These are phyloP conservation scores for Heracleum sosnowskyi DNA, from an alignment of 129 eudicot species.

Conservation along the genomic window DNA sequence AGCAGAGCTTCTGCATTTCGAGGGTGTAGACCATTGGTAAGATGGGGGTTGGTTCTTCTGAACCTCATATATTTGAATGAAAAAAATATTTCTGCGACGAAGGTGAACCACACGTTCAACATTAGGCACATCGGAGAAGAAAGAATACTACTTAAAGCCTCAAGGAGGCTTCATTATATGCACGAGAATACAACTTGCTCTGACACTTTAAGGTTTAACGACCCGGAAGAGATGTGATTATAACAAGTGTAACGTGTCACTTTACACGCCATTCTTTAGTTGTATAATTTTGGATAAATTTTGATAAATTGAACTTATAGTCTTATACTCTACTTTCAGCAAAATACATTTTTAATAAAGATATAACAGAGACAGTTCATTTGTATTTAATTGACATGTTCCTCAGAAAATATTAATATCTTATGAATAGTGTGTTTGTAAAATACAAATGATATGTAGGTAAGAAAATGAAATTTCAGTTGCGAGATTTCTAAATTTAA, in stretches of 20 bases:
- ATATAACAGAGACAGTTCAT: constrained; percentile 7
- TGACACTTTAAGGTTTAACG: too few species aligned
- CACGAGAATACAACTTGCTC: too few species aligned
- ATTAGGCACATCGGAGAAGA: background rate
- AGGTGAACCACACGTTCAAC: background rate
- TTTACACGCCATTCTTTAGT: constrained; percentile 8
- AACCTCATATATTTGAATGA: too few species aligned
- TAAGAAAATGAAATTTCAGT: too few species aligned
- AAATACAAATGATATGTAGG: too few species aligned
- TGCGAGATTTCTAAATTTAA: too few species aligned
- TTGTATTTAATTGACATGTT: background rate
- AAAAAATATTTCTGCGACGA: background rate
- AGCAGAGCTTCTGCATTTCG: too few species aligned
- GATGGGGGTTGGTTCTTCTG: too few species aligned
- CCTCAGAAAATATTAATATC: background rate
- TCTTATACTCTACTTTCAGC: constrained; percentile 2
- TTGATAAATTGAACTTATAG: too few species aligned
- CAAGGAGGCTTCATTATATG: too few species aligned
- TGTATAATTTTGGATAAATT: background rate
- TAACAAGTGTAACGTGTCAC: constrained; percentile 8
- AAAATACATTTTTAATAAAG: constrained; percentile 8
- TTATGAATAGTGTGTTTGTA: background rate
- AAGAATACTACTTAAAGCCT: background rate
- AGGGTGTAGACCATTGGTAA: too few species aligned
- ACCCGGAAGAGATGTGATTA: background rate